phyloP scores from a whole-genome alignment of 805 yeast genomes.

The Metschnikowia continentalis region DNA sequence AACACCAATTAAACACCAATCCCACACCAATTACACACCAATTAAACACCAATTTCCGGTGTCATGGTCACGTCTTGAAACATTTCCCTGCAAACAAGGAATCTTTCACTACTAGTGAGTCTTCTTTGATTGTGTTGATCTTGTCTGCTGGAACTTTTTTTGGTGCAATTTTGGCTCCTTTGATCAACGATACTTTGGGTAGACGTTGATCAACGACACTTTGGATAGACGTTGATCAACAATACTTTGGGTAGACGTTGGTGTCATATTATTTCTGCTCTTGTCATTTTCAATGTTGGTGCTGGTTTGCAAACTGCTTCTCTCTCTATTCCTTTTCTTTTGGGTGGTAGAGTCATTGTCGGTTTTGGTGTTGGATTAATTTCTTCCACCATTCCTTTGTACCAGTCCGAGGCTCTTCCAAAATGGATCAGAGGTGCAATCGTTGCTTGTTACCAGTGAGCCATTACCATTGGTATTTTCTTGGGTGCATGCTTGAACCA shows the following conservation, averaged over 20 bases:
- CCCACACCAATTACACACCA: too few species aligned
- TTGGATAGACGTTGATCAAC: too few species aligned
- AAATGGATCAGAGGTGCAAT: constrained; percentile 44
- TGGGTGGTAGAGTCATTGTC: constrained; percentile 37
- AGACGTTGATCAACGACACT: too few species aligned
- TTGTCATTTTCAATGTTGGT: constrained; percentile 35
- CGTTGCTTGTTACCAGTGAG: constrained; percentile 38
- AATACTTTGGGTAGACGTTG: too few species aligned
- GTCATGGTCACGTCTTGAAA: constrained; percentile 34
- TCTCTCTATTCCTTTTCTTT: constrained; percentile 30
- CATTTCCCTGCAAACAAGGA: constrained; percentile 21
- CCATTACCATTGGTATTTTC: constrained; percentile 37
- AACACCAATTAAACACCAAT: too few species aligned
- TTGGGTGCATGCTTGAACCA: constrained; percentile 37
- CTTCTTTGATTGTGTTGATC: constrained; percentile 26
- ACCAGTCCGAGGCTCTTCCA: constrained; percentile 40
- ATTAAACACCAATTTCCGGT: too few species aligned
- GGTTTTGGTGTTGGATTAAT: constrained; percentile 42
- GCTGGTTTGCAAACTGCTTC: constrained; percentile 37
- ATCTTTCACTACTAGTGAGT: constrained; percentile 19
- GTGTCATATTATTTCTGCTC: constrained; percentile 32
- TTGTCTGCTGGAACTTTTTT: constrained; percentile 42
- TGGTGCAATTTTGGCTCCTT: constrained; percentile 37
- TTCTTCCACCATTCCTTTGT: constrained; percentile 38
- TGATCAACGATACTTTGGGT: constrained; percentile 35